Percentiles rank a stretch among this genome's conserved stretches.
Conservation (phyloP, 1,284 basidiomycete genomes). For the Sanghuangporus weigelae region DNA sequence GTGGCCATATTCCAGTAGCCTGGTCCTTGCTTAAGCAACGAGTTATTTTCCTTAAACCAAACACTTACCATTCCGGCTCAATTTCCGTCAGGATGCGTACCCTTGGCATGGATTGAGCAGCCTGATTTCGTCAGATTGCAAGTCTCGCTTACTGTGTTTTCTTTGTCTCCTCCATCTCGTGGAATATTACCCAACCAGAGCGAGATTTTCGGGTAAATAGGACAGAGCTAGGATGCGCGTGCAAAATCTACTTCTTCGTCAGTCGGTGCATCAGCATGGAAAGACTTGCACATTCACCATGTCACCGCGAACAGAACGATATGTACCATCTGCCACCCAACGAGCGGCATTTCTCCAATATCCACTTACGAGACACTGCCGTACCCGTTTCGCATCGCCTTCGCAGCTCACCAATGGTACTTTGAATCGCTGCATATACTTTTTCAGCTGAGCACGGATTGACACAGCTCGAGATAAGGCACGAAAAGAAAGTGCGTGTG, state of each 20-base stretch:
- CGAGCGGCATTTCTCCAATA: constrained; percentile 93
- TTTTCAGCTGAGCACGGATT: constrained; percentile 88
- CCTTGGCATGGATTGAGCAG: constrained; percentile 26
- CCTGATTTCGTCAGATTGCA: neutral
- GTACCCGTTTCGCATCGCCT: constrained; percentile 73
- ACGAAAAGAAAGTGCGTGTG: constrained; percentile 89
- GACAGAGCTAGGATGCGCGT: constrained; percentile 92
- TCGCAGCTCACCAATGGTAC: constrained; percentile 78
- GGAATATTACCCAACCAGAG: constrained; percentile 91
- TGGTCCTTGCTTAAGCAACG: constrained; percentile 21
- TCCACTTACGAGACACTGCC: constrained; percentile 84
- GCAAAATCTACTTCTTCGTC: constrained; percentile 53
- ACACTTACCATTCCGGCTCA: constrained; percentile 50
- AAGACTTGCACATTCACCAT: constrained; percentile 45
- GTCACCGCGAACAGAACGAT: constrained; percentile 76
- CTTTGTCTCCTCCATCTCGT: constrained; percentile 94
- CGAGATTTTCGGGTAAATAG: constrained; percentile 89
- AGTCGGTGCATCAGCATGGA: neutral
- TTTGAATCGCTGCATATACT: constrained; percentile 86
- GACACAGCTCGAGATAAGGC: constrained; percentile 89
- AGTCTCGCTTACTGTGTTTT: constrained; percentile 67
- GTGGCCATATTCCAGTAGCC: constrained; percentile 47
- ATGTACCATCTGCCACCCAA: constrained; percentile 88
- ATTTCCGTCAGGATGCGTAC: constrained; percentile 55
- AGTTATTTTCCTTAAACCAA: neutral